These are phyloP conservation scores for Anaeromyces robustus DNA, from an alignment of 192 early-diverging fungal species.

Conservation along the genomic window DNA sequence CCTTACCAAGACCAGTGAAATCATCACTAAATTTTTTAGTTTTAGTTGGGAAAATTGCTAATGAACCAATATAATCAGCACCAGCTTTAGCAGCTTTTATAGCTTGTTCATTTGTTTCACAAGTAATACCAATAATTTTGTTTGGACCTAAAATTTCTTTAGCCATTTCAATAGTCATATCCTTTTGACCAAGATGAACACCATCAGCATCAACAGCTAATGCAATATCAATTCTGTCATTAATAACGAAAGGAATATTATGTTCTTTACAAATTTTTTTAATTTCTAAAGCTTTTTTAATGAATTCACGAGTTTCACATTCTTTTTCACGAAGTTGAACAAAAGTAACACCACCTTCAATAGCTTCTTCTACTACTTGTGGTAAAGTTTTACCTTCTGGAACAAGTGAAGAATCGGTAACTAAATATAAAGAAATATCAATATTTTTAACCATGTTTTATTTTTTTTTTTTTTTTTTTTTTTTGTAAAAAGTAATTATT, in stretches of 20 bases:
- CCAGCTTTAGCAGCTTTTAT: conserved; percentile 37
- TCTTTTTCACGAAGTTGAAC: conserved; percentile 78
- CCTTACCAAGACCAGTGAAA: conserved; percentile 30
- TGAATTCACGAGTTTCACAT: conserved; percentile 48
- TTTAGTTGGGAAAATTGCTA: neutral
- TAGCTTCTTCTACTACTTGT: conserved; percentile 37
- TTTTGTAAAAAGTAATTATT: too few relatives aligned
- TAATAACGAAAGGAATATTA: conserved; percentile 60
- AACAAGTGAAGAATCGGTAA: conserved; percentile 60
- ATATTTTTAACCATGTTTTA: conserved; percentile 7
- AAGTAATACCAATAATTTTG: conserved; percentile 75
- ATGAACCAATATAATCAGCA: conserved; percentile 69
- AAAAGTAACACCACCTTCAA: conserved; percentile 62
- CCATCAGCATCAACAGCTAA: conserved; percentile 71
- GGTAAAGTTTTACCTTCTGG: conserved; percentile 33
- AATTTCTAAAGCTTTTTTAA: conserved; percentile 31
- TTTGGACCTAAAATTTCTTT: conserved; percentile 46
- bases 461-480: too few relatives aligned
- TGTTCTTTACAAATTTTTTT: conserved; percentile 34
- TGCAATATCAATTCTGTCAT: conserved; percentile 75
- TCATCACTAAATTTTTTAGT: conserved; percentile 5
- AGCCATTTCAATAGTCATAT: conserved; percentile 55
- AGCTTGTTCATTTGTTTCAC: conserved; percentile 44
- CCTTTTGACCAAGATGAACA: conserved; percentile 75
- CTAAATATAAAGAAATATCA: conserved; percentile 62